A percentile compares a stretch with the other conserved stretches of the same genome.
These are phyloP conservation scores for Penicillium verhagenii DNA, from an alignment of 495 filamentous ascomycete species.

Conservation along the genomic window DNA sequence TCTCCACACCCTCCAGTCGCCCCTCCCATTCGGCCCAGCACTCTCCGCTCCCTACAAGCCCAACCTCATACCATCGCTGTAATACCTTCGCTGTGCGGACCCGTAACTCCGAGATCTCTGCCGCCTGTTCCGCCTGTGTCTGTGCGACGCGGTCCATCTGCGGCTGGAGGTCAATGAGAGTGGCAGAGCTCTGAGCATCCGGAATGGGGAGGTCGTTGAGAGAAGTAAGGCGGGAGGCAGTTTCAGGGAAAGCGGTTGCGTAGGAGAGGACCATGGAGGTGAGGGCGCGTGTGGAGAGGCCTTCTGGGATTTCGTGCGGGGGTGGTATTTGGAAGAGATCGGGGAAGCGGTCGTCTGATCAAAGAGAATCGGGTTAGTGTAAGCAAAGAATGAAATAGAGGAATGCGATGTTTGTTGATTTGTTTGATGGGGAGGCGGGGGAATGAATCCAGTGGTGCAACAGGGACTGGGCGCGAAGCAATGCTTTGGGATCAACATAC, in stretches of 20 bases:
- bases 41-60: slow-evolving; percentile 65
- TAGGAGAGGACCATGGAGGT: slow-evolving; percentile 72
- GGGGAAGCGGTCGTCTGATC: slow-evolving; percentile 54
- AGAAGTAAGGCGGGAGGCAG: slow-evolving; percentile 75
- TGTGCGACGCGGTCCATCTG: slow-evolving; percentile 65
- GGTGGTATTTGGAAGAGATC: slow-evolving; percentile 53
- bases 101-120: slow-evolving; percentile 67
- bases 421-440: neutral
- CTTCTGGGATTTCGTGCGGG: slow-evolving; percentile 38
- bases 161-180: slow-evolving; percentile 67
- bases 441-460: neutral
- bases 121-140: slow-evolving; percentile 69
- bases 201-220: slow-evolving; percentile 77
- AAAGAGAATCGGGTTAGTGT: neutral
- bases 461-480: neutral
- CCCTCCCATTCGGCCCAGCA: slow-evolving; percentile 75
- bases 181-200: slow-evolving; percentile 61
- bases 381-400: neutral
- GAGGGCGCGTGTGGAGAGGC: slow-evolving; percentile 42
- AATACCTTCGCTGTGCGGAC: slow-evolving; percentile 70
- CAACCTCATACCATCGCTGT: slow-evolving; percentile 76
- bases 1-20: slow-evolving; percentile 65
- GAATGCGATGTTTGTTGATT: neutral
- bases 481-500: slow-evolving; percentile 23
- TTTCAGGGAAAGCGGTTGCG: slow-evolving; percentile 70